Evolutionary conservation across 2,329 filamentous ascomycete genomes (phyloP).

Genomic region (Penicillium thymicola): DNA sequence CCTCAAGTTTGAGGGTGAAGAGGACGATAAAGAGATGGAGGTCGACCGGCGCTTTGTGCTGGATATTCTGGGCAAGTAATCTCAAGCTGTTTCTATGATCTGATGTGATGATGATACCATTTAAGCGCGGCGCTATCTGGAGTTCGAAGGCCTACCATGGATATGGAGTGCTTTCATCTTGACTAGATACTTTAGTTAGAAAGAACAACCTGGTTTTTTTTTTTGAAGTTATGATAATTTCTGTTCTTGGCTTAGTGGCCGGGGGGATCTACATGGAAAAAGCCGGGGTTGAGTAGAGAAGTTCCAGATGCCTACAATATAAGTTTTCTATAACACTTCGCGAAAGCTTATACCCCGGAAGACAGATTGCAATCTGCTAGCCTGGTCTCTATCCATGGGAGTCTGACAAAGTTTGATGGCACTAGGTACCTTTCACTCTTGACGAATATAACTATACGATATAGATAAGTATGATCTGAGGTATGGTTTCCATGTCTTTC

Average conservation of each 20-base stretch:
- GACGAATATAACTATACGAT: slow-evolving; percentile 36
- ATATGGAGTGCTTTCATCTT: slow-evolving; percentile 8
- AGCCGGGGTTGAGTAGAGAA: neutral
- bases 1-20: slow-evolving; percentile 76
- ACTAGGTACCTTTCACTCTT: slow-evolving; percentile 57
- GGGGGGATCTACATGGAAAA: neutral
- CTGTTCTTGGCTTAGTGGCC: slow-evolving; percentile 7
- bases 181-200: slow-evolving; percentile 6
- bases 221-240: neutral
- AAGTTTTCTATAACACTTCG: slow-evolving; percentile 36
- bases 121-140: slow-evolving; percentile 27
- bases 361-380: slow-evolving; percentile 45
- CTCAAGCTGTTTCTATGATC: slow-evolving; percentile 13
- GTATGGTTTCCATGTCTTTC: slow-evolving; percentile 41
- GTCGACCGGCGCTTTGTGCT: slow-evolving; percentile 74
- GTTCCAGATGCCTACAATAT: neutral
- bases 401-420: slow-evolving; percentile 46
- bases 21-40: slow-evolving; percentile 68
- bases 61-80: slow-evolving; percentile 59
- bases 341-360: slow-evolving; percentile 51
- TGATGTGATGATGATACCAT: slow-evolving; percentile 29
- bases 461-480: slow-evolving; percentile 55
- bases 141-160: slow-evolving; percentile 14
- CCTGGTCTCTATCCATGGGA: slow-evolving; percentile 58
- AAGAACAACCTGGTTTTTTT: neutral